phyloP scores from a whole-genome alignment of 2,329 filamentous ascomycete species.

The Nigrospora osmanthi region DNA sequence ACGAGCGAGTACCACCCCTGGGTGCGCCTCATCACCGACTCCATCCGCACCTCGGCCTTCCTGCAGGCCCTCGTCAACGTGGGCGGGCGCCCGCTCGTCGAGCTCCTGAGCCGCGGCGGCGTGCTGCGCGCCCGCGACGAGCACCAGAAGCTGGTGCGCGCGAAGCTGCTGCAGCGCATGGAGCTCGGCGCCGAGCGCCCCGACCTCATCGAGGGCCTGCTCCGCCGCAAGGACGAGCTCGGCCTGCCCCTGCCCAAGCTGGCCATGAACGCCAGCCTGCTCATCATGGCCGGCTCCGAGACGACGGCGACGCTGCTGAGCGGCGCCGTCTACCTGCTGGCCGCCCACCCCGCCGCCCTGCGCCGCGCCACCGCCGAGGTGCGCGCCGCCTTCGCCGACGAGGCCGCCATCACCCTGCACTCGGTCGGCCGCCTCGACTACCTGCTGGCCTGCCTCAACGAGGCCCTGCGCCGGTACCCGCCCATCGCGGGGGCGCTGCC shows the following conservation, averaged over 20 bases:
- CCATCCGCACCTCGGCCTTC: conserved; percentile 13
- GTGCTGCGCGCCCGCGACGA: conserved; percentile 10
- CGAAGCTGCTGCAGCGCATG: conserved; percentile 18
- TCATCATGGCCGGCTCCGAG: conserved; percentile 39
- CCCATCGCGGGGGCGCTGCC: conserved; percentile 17
- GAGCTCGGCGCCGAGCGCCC: conserved; percentile 17
- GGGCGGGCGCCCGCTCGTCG: conserved; percentile 8
- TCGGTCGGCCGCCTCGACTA: conserved; percentile 26
- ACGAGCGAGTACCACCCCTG: conserved; percentile 25
- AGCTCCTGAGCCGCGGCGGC: conserved; percentile 6
- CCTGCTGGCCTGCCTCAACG: conserved; percentile 32
- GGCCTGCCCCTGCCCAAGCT: conserved; percentile 13
- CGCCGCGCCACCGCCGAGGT: conserved; percentile 29
- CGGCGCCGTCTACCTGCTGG: conserved; percentile 29
- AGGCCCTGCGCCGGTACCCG: conserved; percentile 34
- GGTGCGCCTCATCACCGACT: conserved; percentile 20
- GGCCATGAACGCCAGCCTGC: conserved; percentile 14
- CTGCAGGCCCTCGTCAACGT: conserved; percentile 9
- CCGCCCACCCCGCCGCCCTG: conserved; percentile 24
- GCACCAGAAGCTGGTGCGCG: conserved; percentile 11
- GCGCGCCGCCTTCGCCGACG: conserved; percentile 23
- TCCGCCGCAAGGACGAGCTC: conserved; percentile 15
- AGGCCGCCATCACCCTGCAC: conserved; percentile 29
- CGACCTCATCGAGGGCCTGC: conserved; percentile 23
- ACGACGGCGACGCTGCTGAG: conserved; percentile 40